Evolutionary conservation across 1,284 basidiomycete species (phyloP).

Genomic region (Rhizopogon hawkerae): DNA sequence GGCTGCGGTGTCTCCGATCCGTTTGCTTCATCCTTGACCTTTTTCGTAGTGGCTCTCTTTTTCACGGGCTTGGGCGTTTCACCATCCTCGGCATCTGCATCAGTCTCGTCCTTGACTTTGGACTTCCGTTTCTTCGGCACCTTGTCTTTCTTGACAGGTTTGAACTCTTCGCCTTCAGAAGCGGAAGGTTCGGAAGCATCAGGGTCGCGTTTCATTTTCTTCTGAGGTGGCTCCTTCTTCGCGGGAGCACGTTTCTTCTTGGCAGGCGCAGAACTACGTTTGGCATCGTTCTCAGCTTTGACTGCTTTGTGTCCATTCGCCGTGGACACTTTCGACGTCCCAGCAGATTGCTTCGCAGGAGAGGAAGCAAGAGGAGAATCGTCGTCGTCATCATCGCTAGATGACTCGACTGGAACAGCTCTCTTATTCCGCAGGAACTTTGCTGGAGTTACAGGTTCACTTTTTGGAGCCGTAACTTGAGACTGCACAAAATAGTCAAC

Average conservation of each 20-base stretch:
- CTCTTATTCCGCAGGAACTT: conserved; percentile 51
- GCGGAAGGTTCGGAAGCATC: conserved; percentile 27
- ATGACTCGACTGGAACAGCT: conserved; percentile 45
- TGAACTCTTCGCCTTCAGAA: conserved; percentile 38
- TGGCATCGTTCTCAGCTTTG: conserved; percentile 32
- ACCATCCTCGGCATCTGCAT: conserved; percentile 30
- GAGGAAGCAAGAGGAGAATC: conserved; percentile 56
- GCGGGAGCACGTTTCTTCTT: conserved; percentile 33
- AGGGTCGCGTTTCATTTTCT: conserved; percentile 55
- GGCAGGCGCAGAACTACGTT: conserved; percentile 26
- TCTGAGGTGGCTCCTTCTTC: conserved; percentile 46
- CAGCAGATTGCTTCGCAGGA: conserved; percentile 46
- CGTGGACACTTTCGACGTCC: conserved; percentile 33
- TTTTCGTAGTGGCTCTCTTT: conserved; percentile 37
- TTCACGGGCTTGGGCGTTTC: conserved; percentile 39
- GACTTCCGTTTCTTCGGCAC: conserved; percentile 41
- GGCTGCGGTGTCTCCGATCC: conserved; percentile 22
- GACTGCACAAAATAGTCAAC: conserved; percentile 29
- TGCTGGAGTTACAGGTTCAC: conserved; percentile 27
- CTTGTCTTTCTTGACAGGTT: conserved; percentile 30
- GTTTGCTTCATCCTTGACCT: conserved; percentile 26
- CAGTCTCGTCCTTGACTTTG: conserved; percentile 48
- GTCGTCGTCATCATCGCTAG: conserved; percentile 65
- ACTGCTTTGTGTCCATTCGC: conserved; percentile 34
- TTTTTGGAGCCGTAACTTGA: conserved; percentile 32